Conservation (phyloP, 148 eudicot species). For the Rhododendron kiyosumense region DNA sequence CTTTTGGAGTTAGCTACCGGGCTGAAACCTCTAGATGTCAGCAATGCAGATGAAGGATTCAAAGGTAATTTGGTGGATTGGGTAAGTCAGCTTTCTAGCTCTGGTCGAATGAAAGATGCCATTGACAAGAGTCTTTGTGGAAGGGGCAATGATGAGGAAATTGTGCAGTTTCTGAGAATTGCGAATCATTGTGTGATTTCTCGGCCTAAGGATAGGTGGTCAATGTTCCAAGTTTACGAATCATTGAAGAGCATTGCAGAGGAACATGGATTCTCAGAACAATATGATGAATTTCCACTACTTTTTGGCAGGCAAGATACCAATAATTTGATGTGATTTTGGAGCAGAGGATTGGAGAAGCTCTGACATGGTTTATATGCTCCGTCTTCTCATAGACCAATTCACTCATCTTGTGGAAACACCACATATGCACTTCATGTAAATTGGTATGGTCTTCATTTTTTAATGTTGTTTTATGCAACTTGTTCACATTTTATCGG, state of each 20-base stretch:
- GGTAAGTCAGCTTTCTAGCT: conserved; percentile 54
- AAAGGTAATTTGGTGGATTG: conserved; percentile 87
- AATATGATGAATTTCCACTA: conserved; percentile 77
- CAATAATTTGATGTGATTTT: conserved; percentile 16
- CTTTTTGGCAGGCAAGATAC: conserved; percentile 47
- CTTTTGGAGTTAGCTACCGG: conserved; percentile 81
- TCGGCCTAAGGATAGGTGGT: conserved; percentile 64
- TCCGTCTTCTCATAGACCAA: conserved; percentile 6
- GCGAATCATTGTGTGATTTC: conserved; percentile 76
- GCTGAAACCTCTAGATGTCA: conserved; percentile 64
- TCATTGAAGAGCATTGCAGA: conserved; percentile 55
- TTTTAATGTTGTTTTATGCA: conserved; percentile 1
- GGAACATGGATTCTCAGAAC: conserved; percentile 54
- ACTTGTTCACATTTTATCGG: conserved; percentile 1
- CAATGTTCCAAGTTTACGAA: conserved; percentile 74
- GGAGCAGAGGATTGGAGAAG: conserved; percentile 4
- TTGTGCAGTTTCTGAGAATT: conserved; percentile 60
- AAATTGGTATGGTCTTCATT: conserved; percentile 10
- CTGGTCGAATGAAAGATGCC: conserved; percentile 61
- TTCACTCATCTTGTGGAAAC: conserved; percentile 14
- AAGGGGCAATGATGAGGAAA: conserved; percentile 70
- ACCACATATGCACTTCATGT: conserved; percentile 18
- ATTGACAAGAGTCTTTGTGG: conserved; percentile 64
- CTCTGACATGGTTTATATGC: conserved; percentile 6
- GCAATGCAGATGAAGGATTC: conserved; percentile 48